These are phyloP conservation scores for Fusarium kyushuense DNA, from an alignment of 2,329 filamentous ascomycete species.

Conservation along the genomic window DNA sequence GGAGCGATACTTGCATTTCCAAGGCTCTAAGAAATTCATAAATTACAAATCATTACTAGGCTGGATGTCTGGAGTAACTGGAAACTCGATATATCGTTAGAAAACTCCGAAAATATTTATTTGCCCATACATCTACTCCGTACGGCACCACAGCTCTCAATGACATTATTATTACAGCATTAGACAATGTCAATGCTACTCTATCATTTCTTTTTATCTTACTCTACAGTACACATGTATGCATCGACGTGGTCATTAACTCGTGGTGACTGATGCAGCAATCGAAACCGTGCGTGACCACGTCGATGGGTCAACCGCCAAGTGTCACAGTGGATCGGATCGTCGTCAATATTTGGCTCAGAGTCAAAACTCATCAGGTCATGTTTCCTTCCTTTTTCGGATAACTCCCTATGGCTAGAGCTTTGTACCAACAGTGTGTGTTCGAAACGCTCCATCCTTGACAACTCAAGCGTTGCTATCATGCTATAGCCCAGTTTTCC, in stretches of 20 bases:
- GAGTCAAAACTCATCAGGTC: slow-evolving; percentile 2
- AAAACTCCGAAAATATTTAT: slow-evolving; percentile 14
- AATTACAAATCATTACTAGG: background rate
- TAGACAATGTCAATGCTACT: background rate
- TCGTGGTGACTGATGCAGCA: slow-evolving; percentile 11
- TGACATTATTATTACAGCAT: background rate
- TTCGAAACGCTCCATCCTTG: slow-evolving; percentile 2
- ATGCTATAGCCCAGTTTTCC: slow-evolving; percentile 25
- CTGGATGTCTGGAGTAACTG: background rate
- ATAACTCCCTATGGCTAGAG: slow-evolving; percentile 5
- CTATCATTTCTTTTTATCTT: background rate
- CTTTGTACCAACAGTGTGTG: background rate
- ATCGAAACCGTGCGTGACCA: slow-evolving; percentile 14
- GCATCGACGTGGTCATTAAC: background rate
- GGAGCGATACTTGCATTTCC: background rate
- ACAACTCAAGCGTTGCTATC: slow-evolving; percentile 10
- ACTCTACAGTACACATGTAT: background rate
- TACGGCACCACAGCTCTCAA: slow-evolving; percentile 27
- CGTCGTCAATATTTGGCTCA: slow-evolving; percentile 14
- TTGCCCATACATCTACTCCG: background rate
- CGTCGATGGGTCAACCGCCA: slow-evolving; percentile 21
- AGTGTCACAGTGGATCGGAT: slow-evolving; percentile 25
- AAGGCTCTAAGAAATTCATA: background rate
- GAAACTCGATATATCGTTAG: background rate
- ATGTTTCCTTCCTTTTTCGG: slow-evolving; percentile 29